These are phyloP conservation scores for Blastosporella zonata DNA, from an alignment of 1,284 basidiomycete genomes.

Conservation along the genomic window DNA sequence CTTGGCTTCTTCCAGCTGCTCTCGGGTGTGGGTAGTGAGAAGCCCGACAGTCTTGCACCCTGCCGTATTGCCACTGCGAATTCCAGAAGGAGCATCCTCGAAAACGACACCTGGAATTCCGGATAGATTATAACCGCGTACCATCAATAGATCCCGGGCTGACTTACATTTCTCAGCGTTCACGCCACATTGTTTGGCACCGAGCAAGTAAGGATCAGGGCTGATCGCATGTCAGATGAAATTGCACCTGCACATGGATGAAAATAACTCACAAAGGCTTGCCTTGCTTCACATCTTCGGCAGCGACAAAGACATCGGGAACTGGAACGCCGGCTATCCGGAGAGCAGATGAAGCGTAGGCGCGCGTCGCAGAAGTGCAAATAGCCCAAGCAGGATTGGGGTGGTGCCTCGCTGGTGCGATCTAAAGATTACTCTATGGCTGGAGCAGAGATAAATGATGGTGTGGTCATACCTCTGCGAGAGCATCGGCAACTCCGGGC, in stretches of 20 bases:
- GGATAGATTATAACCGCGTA: slow-evolving; percentile 6
- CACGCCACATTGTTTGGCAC: slow-evolving; percentile 61
- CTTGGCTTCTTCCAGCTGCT: slow-evolving; percentile 55
- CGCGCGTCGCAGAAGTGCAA: slow-evolving; percentile 65
- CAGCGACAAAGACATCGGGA: slow-evolving; percentile 70
- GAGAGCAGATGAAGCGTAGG: slow-evolving; percentile 56
- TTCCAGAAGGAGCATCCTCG: slow-evolving; percentile 85
- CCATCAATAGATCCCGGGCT: background rate
- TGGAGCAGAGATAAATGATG: background rate
- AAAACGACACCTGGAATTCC: slow-evolving; percentile 64
- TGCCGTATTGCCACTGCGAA: slow-evolving; percentile 56
- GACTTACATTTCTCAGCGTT: slow-evolving; percentile 56
- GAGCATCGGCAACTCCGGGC: slow-evolving; percentile 55
- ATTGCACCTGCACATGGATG: slow-evolving; percentile 12
- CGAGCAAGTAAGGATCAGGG: slow-evolving; percentile 84
- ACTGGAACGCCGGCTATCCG: slow-evolving; percentile 47
- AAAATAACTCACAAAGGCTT: slow-evolving; percentile 66
- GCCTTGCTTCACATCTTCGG: slow-evolving; percentile 76
- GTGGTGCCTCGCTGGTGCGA: slow-evolving; percentile 39
- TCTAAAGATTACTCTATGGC: slow-evolving; percentile 30
- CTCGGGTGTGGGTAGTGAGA: slow-evolving; percentile 72
- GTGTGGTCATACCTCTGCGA: slow-evolving; percentile 43
- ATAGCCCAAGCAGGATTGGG: slow-evolving; percentile 64
- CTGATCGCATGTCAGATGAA: slow-evolving; percentile 29
- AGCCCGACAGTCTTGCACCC: slow-evolving; percentile 79